Percentiles rank a stretch among this genome's conserved stretches.
Evolutionary conservation across 73 alveolate species (phyloP).

Genomic region (Effrenium voratum): DNA sequence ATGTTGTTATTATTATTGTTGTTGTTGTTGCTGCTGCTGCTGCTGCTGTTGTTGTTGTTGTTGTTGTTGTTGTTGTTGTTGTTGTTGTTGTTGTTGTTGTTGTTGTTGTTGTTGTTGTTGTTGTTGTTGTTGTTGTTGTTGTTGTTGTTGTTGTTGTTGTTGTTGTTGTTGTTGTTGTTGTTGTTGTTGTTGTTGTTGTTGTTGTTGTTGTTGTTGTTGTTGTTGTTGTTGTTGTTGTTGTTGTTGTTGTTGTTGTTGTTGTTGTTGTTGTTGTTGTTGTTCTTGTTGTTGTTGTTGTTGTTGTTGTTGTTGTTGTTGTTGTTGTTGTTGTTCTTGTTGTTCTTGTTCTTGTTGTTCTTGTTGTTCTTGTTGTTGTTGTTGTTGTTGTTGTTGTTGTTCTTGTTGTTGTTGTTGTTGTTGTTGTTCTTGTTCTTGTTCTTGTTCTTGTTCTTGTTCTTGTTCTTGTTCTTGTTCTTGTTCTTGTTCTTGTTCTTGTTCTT

Average conservation of each 20-base stretch:
- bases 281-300: background rate
- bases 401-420: background rate
- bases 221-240: background rate
- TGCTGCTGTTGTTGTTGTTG: background rate
- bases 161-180: background rate
- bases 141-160: background rate
- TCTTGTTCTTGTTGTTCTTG: background rate
- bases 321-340: background rate
- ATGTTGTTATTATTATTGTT: background rate
- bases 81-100: background rate
- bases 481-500: background rate
- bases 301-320: background rate
- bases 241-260: background rate
- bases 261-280: background rate
- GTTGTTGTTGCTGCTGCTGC: background rate
- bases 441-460: background rate
- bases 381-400: background rate
- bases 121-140: background rate
- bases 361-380: background rate
- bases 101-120: background rate
- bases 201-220: background rate
- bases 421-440: background rate
- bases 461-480: background rate
- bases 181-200: background rate
- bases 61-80: background rate